Conservation (phyloP, 345 rosid species). For the Eucalyptus tenuipes region DNA sequence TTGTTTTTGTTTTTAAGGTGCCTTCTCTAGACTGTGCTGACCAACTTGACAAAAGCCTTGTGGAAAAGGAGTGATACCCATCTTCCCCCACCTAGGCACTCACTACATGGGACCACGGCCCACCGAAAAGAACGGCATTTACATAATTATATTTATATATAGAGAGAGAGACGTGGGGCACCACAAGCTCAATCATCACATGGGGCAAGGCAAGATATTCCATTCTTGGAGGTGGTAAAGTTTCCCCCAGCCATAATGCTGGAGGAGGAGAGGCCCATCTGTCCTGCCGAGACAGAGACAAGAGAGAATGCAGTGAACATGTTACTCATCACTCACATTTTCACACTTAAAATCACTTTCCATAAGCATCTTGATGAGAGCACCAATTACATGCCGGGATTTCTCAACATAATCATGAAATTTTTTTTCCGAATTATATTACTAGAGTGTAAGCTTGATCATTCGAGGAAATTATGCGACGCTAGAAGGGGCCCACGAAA, state of each 20-base stretch:
- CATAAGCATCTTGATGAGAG: background rate
- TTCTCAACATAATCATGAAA: background rate
- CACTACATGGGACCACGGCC: slow-evolving; percentile 1
- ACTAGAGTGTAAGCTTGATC: background rate
- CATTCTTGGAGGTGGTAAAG: slow-evolving; percentile 1
- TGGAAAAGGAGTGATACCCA: slow-evolving; percentile 16
- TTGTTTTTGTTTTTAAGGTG: background rate
- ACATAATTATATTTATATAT: background rate
- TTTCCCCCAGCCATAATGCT: background rate
- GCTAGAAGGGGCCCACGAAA: background rate
- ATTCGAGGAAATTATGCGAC: background rate
- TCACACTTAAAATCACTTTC: background rate
- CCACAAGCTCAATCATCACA: background rate
- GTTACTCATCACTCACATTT: background rate
- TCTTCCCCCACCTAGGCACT: slow-evolving; percentile 18
- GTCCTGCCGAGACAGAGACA: background rate
- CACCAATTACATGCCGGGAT: background rate
- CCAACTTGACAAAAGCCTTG: background rate
- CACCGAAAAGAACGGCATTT: background rate
- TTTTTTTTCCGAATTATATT: background rate
- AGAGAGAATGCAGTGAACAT: background rate
- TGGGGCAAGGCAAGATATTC: slow-evolving; percentile 7
- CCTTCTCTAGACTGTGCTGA: background rate
- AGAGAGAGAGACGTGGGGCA: background rate
- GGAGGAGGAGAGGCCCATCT: background rate